Evolutionary conservation across 192 early-diverging fungal species (phyloP), one percentile per base, ranked within the genome.

Genomic region (Borealophlyctis nickersoniae): DNA sequence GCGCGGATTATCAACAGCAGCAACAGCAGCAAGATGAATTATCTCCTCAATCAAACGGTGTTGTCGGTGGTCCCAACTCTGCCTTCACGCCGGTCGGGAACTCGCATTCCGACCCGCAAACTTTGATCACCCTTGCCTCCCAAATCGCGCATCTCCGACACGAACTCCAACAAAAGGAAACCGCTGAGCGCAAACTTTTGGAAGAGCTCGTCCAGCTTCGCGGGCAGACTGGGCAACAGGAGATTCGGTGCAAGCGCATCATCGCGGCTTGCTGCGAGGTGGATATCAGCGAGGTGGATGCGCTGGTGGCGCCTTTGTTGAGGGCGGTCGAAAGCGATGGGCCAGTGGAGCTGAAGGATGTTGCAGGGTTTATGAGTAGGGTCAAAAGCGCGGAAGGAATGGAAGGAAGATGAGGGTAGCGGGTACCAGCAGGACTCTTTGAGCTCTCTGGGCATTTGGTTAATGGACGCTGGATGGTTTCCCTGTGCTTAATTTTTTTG

Each of bases 201-300:
- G 65, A 81, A n/a, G 85, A 91, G 30, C 55, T 92, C 26, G 71
- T 75, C 9, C 75, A 69, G 5, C 52, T 87, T 30, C 76, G 75
- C 5, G 71, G 71, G 5, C 78, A 82, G 48, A 75, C 84, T 2
- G 79, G 80, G 2, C 83, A 88, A 24, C 82, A 80, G 36, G 91
- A 94, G 66, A 59, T 89, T 36, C 82, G 89, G 58, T 95, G 87
- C 73, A 90, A 89, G 73, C 78, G 82, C 58, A 81, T 98, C 32
- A 93, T 95, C 71, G 84, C 91, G 4, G 83, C 85, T 26, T 93
- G 92, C 69, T 95, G 92, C 65, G 83, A 87, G 60, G 85, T 95
- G 27, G 77, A 82, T 16, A 63, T 91, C 16, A 90, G 88, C 1
- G 78, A 88, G 34, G 89, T 98, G 1, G 91, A 92, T 57, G 77